These are phyloP conservation scores for Volvariella volvacea DNA, from an alignment of 1,284 basidiomycete genomes.

Conservation along the genomic window DNA sequence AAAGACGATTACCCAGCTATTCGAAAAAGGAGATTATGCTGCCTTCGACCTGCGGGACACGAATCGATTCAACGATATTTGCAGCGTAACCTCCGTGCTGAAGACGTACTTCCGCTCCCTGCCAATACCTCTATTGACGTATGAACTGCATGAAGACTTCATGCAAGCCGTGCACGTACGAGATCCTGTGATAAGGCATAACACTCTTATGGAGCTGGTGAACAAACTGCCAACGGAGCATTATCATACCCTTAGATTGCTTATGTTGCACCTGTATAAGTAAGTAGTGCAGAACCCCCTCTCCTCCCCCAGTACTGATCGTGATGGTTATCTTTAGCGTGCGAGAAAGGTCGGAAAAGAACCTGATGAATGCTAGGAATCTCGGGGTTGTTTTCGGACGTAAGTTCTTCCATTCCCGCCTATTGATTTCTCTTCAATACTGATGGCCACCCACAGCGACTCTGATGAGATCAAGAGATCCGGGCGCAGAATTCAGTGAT, in stretches of 20 bases:
- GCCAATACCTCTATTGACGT: constrained; percentile 88
- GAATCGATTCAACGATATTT: constrained; percentile 95
- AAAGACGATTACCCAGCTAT: constrained; percentile 90
- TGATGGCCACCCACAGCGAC: constrained; percentile 59
- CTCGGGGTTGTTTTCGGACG: constrained; percentile 99
- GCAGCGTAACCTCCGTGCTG: constrained; percentile 92
- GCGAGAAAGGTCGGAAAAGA: constrained; percentile 61
- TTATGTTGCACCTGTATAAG: constrained; percentile 88
- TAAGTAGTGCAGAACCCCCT: constrained; percentile 27
- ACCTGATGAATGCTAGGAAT: constrained; percentile 94
- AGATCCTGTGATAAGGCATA: constrained; percentile 57
- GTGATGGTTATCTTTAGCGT: constrained; percentile 34
- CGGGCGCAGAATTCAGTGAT: constrained; percentile 87
- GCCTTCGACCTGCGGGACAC: constrained; percentile 85
- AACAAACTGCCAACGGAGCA: constrained; percentile 81
- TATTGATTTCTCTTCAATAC: constrained; percentile 2
- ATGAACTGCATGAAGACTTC: constrained; percentile 88
- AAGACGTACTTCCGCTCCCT: constrained; percentile 95
- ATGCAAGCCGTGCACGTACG: constrained; percentile 68
- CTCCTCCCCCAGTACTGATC: not conserved
- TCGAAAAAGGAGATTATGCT: constrained; percentile 86
- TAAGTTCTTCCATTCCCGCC: constrained; percentile 39
- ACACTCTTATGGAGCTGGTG: constrained; percentile 65
- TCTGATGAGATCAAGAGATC: constrained; percentile 84
- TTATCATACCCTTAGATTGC: constrained; percentile 74